These are phyloP conservation scores for Pisolithus sp. DNA, from an alignment of 768 basidiomycete genomes.

Conservation along the genomic window DNA sequence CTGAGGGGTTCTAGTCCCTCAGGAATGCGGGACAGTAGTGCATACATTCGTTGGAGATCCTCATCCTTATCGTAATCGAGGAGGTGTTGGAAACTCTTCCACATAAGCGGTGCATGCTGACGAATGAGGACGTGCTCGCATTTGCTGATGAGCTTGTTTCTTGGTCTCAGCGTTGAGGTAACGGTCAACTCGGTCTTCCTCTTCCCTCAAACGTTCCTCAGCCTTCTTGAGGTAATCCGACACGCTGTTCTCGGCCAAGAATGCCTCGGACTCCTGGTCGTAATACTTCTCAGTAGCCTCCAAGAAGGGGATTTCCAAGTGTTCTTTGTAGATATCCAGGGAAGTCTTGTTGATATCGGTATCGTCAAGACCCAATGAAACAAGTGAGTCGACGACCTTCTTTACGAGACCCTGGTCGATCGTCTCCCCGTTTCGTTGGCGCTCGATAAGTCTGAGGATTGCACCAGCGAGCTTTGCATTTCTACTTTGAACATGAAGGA, in stretches of 20 bases:
- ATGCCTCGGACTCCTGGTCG: slow-evolving; percentile 84
- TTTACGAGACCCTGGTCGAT: slow-evolving; percentile 92
- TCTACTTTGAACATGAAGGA: slow-evolving; percentile 79
- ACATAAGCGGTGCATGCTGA: slow-evolving; percentile 77
- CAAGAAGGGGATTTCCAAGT: slow-evolving; percentile 88
- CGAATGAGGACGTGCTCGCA: slow-evolving; percentile 93
- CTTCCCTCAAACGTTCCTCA: slow-evolving; percentile 86
- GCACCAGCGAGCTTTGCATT: slow-evolving; percentile 80
- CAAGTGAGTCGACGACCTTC: slow-evolving; percentile 91
- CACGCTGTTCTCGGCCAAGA: slow-evolving; percentile 81
- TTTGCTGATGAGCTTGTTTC: slow-evolving; percentile 67
- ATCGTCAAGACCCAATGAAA: slow-evolving; percentile 92
- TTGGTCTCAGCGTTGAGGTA: slow-evolving; percentile 88
- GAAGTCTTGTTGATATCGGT: slow-evolving; percentile 87
- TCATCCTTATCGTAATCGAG: slow-evolving; percentile 93
- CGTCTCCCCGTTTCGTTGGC: slow-evolving; percentile 87
- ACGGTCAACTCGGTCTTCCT: slow-evolving; percentile 91
- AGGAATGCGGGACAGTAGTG: slow-evolving; percentile 82
- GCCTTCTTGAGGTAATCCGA: slow-evolving; percentile 95
- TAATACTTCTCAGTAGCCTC: slow-evolving; percentile 87
- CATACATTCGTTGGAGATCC: slow-evolving; percentile 93
- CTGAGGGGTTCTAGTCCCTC: slow-evolving; percentile 87
- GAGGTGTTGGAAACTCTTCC: slow-evolving; percentile 86
- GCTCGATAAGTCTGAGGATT: slow-evolving; percentile 84
- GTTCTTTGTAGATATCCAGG: slow-evolving; percentile 87